Evolutionary conservation across 164 flowering plant genomes (phyloP), one percentile per base, ranked within the genome.

Genomic region (Amborella trichopoda): DNA sequence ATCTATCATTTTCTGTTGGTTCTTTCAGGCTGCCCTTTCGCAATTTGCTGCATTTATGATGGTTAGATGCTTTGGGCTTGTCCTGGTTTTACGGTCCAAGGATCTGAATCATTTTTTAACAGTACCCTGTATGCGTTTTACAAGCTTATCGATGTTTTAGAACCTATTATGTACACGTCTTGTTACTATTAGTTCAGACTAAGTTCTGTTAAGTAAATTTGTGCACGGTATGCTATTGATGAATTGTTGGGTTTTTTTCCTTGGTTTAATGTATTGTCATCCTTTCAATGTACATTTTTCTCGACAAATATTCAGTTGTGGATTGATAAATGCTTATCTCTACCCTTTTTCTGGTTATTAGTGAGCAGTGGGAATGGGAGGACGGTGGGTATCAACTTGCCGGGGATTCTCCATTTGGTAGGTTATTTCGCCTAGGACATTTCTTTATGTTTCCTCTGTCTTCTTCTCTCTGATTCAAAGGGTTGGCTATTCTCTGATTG

Each of bases 341-440:
- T 46, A 23, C 47, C 33, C 38, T 18, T 58, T 48, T 55, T 50
- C 45, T 72, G 27, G 49, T 43, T 46, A 56, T 51, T 42, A 51
- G 62, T 14, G 70, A 54, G 49, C 49, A 59, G 17, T 78, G 80
- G 81, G 63, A 50, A 14, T 76, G 76, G 86, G 66, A 62, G 56
- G 61, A 54, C 3, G 66, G 56, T 26, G 70, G 59, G 22, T 67
- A 61, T 54, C 21, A 43, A 66, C 61, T 67, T 38, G 14, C 9
- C 6, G 16, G 21, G 16, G 17, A 70, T 40, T 36, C 77, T 26
- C 49, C 61, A 28, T 28, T 59, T 14, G 78, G 90, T 81, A 49
- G 51, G 69, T 34, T 23, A 9, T 33, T 26, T 16, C 25, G 41
- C 16, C 20, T 9, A 38, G 8, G 16, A 14, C 34, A 0, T 14